Base-by-base conservation (phyloP, 2,329 filamentous ascomycete species). In the Arthrobotrys iridis region DNA sequence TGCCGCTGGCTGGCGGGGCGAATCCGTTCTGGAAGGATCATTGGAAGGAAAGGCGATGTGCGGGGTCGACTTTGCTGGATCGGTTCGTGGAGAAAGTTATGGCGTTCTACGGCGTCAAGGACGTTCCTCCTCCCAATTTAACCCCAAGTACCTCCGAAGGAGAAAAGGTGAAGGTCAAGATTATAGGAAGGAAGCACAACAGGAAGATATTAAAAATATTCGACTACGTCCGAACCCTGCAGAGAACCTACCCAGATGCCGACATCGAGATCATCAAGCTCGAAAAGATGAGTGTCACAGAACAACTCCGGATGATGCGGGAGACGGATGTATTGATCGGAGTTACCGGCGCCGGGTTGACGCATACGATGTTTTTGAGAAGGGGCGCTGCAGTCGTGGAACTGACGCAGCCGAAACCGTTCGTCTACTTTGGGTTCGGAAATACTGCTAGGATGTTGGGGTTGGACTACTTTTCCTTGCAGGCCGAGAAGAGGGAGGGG, bases 11-110 rank as follows among this genome's bases (percentile, higher is more conserved):
- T 0, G 79, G 78, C 4, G 79, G 77, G 1, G 77, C 60, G 35
- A 79, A 77, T 37, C 80, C 80, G 3, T 80, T 80, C 60, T 80
- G 80, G 80, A 65, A 72, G 13, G 60, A 73, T n/a, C 65, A 76
- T 26, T 77, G 77, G 77, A 64, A 63, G 28, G 46, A 67, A 28
- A 50, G 59, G 20, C 64, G 65, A 11, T 79, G 78, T 48, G 46
- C 68, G 13, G 37, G 43, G 15, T 63, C 62, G 2, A 67, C 52
- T 28, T 48, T 79, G 18, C 26, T 77, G 10, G 64, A 79, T 10
- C 45, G 63, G 1, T 79, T 79, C 35, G 58, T 77, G 4, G 57
- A 57, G 15, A 59, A 62, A 4, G 58, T 77, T n/a, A 66, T 77
- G 33, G 33, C 55, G 1, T 60, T 64, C 33, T 45, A 77, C 20